These are phyloP conservation scores for Cryptosporidium baileyi DNA, from an alignment of 169 alveolate species.

Conservation along the genomic window DNA sequence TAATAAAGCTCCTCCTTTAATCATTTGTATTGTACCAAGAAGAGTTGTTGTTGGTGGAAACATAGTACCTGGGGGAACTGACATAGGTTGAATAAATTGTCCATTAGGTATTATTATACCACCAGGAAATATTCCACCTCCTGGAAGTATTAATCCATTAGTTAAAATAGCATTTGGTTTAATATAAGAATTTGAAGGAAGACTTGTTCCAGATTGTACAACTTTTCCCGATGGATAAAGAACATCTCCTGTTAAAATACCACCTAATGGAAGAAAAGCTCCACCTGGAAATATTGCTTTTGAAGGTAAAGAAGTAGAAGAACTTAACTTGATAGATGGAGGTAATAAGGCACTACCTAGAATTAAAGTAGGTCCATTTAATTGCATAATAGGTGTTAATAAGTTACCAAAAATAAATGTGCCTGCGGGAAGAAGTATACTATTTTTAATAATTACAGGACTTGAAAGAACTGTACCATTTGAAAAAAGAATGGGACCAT, in stretches of 20 bases:
- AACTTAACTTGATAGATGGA: constrained; percentile 48
- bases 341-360: constrained; percentile 54
- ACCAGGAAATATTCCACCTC: constrained; percentile 70
- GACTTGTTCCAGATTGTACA: constrained; percentile 42
- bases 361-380: constrained; percentile 19
- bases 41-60: constrained; percentile 54
- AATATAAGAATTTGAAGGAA: constrained; percentile 46
- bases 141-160: constrained; percentile 45
- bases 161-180: constrained; percentile 57
- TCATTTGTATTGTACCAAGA: constrained; percentile 25
- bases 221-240: constrained; percentile 57
- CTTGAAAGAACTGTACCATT: constrained; percentile 59
- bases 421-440: constrained; percentile 43
- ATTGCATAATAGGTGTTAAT: constrained; percentile 18
- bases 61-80: constrained; percentile 67
- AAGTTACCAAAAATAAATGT: constrained; percentile 51
- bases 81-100: constrained; percentile 46
- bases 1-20: constrained; percentile 52
- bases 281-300: constrained; percentile 61
- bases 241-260: constrained; percentile 39
- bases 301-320: constrained; percentile 64
- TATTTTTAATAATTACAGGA: constrained; percentile 17
- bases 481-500: constrained; percentile 55
- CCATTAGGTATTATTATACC: constrained; percentile 65
- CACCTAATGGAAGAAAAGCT: constrained; percentile 63